A percentile compares a stretch with the other conserved stretches of the same genome.
Evolutionary conservation across 495 filamentous ascomycete species (phyloP).

Genomic region (Daldinia loculata): DNA sequence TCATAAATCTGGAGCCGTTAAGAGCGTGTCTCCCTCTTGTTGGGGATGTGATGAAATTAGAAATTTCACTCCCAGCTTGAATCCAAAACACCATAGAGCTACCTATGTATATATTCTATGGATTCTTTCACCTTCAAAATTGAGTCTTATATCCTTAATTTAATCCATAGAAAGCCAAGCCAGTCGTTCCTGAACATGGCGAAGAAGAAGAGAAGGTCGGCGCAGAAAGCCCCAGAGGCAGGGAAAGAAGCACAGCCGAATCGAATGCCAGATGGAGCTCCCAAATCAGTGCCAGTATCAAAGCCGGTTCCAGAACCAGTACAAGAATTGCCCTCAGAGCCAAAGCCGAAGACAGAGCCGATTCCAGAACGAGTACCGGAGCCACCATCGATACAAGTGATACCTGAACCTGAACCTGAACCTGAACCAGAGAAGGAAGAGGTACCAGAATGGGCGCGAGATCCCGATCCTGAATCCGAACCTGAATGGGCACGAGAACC

Average conservation of each 20-base stretch:
- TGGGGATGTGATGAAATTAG: slow-evolving; percentile 14
- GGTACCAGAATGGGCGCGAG: background rate
- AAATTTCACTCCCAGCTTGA: background rate
- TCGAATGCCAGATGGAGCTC: background rate
- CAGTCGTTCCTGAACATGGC: slow-evolving; percentile 22
- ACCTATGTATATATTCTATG: slow-evolving; percentile 22
- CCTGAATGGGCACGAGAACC: background rate
- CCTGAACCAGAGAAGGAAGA: background rate
- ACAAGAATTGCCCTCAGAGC: background rate
- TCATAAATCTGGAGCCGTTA: slow-evolving; percentile 18
- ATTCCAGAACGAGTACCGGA: background rate
- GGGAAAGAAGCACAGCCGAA: background rate
- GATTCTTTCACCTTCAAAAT: slow-evolving; percentile 7
- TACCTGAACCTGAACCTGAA: background rate
- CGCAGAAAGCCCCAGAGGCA: background rate
- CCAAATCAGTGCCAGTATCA: background rate
- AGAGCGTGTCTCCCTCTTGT: slow-evolving; percentile 26
- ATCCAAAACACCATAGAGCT: slow-evolving; percentile 10
- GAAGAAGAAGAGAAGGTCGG: slow-evolving; percentile 28
- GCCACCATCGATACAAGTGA: background rate
- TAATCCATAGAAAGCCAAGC: slow-evolving; percentile 9
- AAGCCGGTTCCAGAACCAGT: slow-evolving; percentile 1
- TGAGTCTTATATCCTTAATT: slow-evolving; percentile 10
- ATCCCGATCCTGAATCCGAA: background rate
- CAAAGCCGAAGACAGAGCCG: background rate